Evolutionary conservation across 208 protist species (phyloP), one percentile per base, ranked within the genome.

Genomic region (Trypanosoma congolense): DNA sequence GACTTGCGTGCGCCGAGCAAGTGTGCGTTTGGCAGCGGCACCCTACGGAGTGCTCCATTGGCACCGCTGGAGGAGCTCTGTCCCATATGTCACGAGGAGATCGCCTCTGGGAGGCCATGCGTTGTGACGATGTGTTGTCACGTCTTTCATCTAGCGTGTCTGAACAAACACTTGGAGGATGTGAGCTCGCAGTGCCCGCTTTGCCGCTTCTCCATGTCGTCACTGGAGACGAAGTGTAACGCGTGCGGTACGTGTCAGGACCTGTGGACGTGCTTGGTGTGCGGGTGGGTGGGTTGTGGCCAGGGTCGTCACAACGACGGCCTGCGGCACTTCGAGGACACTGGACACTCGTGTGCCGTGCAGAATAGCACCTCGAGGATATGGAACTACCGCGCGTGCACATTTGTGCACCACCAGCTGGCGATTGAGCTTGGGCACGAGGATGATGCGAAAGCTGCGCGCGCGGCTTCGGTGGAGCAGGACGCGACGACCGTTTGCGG

Each of bases 251-350:
- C 82, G 5, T 83, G 70, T 48, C 60, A 79, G 38, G 83, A 93
- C 47, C 46, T 94, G 49, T 94, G 87, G 87, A 73, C 71, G n/a
- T 94, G 87, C 50, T 54, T 94, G 0, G 71, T 90, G 22, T 94
- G 87, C 59, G 87, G 87, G 19, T 72, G 70, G 69, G 76, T 90
- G 10, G 73, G 68, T 2, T 94, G 87, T 58, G 83, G 83, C 0
- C 66, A 65, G 19, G 79, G 76, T 1, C 70, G 80, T 8, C 47
- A 35, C n/a, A 61, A 72, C 35, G 81, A 94, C 56, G 43, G 65
- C 48, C 41, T 75, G 41, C 61, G 49, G 18, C 87, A 94, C 66
- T 87, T 77, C 51, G 53, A 74, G 16, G 50, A 12, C 40, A 84
- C 76, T 12, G 75, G 76, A 4, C 87, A 94, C 70, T 81, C 79